phyloP scores from a whole-genome alignment of 139 green algal species.

The Auxenochlorella pyrenoidosa region DNA sequence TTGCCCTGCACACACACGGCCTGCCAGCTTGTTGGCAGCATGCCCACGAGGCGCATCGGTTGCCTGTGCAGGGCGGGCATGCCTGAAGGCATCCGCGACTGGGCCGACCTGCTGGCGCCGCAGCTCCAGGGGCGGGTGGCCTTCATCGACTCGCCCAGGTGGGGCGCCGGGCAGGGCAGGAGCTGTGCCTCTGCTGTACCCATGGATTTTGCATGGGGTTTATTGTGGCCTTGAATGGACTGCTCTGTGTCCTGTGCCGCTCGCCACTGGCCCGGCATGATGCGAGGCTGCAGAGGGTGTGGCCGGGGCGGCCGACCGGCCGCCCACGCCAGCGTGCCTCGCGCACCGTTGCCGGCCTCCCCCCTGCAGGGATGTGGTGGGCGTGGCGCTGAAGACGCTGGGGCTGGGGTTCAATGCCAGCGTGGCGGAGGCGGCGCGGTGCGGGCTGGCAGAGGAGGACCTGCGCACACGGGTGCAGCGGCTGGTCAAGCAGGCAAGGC shows the following conservation, averaged over 20 bases:
- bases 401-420: conserved; percentile 60
- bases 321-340: too few species aligned
- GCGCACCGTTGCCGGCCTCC: background rate
- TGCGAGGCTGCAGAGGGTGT: too few species aligned
- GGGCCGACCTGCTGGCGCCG: conserved; percentile 86
- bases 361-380: conserved; percentile 73
- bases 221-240: too few species aligned
- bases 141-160: conserved; percentile 72
- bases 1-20: too few species aligned
- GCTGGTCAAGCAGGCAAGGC: conserved; percentile 44
- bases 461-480: conserved; percentile 43
- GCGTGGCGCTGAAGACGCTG: conserved; percentile 72
- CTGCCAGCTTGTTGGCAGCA: too few species aligned
- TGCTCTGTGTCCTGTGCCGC: too few species aligned
- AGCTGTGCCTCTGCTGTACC: too few species aligned
- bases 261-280: too few species aligned
- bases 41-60: too few species aligned
- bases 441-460: conserved; percentile 45
- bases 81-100: conserved; percentile 61
- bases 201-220: too few species aligned
- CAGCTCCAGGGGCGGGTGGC: conserved; percentile 68
- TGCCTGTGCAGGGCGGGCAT: conserved; percentile 44
- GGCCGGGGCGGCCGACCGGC: too few species aligned
- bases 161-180: background rate
- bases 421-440: conserved; percentile 43